Evolutionary conservation across 2,329 filamentous ascomycete species (phyloP), one percentile per base, ranked within the genome.

Genomic region (Aspergillus texensis): DNA sequence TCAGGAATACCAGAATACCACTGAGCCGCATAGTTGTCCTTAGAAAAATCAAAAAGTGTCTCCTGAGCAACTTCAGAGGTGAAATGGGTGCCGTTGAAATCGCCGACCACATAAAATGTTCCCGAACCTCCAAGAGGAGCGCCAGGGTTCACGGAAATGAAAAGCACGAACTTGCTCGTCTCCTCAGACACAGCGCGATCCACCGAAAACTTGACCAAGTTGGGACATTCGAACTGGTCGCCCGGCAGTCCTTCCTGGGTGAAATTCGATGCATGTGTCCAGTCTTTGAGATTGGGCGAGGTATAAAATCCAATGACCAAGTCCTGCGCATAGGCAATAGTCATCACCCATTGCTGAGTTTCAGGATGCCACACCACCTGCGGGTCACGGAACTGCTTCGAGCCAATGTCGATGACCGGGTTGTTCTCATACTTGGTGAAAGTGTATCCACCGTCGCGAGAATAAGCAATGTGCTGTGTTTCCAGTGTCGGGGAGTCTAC

Each of bases 211-310:
- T 81, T 77, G 1, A 89, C 81, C 43, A 90, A 73, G 66, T 89
- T 89, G 0, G 88, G 88, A 58, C 87, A 89, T 72, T 90, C 88
- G 69, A 87, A 89, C 68, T 88, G 85, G 1, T 82, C 68, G 6
- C 83, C 87, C 3, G 84, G 79, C 2, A 86, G 77, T 19, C 83
- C 85, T 53, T 82, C 74, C 62, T 81, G 76, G 3, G 84, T 82
- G 70, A 89, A 88, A 72, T 89, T 89, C 62, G 84, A 85, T 12
- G 80, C 81, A 46, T 81, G 80, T 41, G 80, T 85, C 88, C 88
- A 91, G 9, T 82, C 75, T 53, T 81, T 85, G 8, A 90, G 77
- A 69, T 90, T 81, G 0, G 82, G 78, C 1, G 86, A 88, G 1
- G 86, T 88, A 73, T 82, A 90, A 66, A 90, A 81, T n/a, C 85